Conservation (phyloP, 441 rosid genomes). For the Euphorbia corollata region DNA sequence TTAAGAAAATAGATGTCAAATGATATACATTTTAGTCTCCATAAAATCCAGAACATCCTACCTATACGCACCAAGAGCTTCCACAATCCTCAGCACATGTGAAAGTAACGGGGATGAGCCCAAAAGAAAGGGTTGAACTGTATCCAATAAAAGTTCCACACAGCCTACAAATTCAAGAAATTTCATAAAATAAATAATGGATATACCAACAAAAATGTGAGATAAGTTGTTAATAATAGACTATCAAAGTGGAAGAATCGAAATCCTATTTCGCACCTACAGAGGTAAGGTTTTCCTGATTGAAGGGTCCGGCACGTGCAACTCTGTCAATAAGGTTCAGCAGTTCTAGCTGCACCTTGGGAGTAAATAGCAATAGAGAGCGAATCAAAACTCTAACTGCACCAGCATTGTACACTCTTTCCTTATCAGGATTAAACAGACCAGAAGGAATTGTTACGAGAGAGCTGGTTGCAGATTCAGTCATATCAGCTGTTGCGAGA, state of each 20-base stretch:
- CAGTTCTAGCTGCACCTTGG: constrained; percentile 88
- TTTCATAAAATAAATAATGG: background rate
- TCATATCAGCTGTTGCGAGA: constrained; percentile 32
- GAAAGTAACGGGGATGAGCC: constrained; percentile 82
- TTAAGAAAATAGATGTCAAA: constrained; percentile 19
- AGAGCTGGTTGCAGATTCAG: constrained; percentile 47
- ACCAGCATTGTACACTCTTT: constrained; percentile 83
- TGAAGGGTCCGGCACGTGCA: constrained; percentile 86
- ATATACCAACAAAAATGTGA: constrained; percentile 19
- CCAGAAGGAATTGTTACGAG: constrained; percentile 58
- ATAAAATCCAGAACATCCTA: constrained; percentile 25
- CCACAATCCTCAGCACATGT: constrained; percentile 87
- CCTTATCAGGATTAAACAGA: constrained; percentile 67
- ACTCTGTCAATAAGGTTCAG: constrained; percentile 76
- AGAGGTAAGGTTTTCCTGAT: constrained; percentile 94
- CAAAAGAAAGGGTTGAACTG: constrained; percentile 74
- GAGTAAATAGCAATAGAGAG: constrained; percentile 88
- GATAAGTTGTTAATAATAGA: background rate
- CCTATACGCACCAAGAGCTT: constrained; percentile 97
- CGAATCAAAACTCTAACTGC: constrained; percentile 84
- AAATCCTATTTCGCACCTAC: constrained; percentile 54
- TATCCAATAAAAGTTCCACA: constrained; percentile 93
- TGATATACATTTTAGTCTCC: constrained; percentile 9
- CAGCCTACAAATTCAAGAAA: constrained; percentile 51
- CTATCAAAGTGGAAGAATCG: background rate